Base-by-base conservation (phyloP, 2,329 filamentous ascomycete genomes). In the Hymenoscyphus occultus region DNA sequence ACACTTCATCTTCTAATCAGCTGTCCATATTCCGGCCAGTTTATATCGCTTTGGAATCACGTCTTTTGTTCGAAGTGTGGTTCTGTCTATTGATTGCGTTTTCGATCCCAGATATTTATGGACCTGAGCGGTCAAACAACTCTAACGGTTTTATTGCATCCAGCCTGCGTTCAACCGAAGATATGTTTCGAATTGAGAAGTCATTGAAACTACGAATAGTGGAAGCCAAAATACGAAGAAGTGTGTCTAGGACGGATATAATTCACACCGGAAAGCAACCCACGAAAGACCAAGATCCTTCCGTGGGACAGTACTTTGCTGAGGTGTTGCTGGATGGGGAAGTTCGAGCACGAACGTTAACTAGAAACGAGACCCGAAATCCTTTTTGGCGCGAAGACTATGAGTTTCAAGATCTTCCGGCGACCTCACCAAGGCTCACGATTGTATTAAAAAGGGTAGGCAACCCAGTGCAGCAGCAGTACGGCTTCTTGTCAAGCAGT, bases 61-160 rank as follows among this genome's bases (percentile, higher is more conserved):
- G 93, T 54, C 87, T 96, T 6, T 82, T 96, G n/a, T 97, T 96
- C 72, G 95, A 99, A 76, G 95, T 97, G 13, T 99, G 95, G 95
- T 94, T 96, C 73, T 93, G 97, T 6, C 81, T 99, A 10, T 78
- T 99, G 39, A 87, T 94, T 68, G 93, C 94, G 0, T 97, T 97
- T 76, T 92, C 94, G 0, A 89, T 96, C 57, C 94, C 95, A 0
- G 93, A 97, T 72, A 83, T 98, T 13, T 98, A 97, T 74, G 91
- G 74, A 0, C 72, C 72, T 14, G 67, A 69, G 54, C 59, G 45
- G 39, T 60, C 62, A 6, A 65, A 69, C n/a, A 51, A 63, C 13
- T 51, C 51, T 6, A 65, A 68, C 56, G 66, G 67, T 10, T 58
- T 68, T 59, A 60, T 69, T 28, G 31, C n/a, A 19, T 39, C 67